Evolutionary conservation across 2,329 filamentous ascomycete genomes (phyloP).

Genomic region (Hypoxylon rubiginosum): DNA sequence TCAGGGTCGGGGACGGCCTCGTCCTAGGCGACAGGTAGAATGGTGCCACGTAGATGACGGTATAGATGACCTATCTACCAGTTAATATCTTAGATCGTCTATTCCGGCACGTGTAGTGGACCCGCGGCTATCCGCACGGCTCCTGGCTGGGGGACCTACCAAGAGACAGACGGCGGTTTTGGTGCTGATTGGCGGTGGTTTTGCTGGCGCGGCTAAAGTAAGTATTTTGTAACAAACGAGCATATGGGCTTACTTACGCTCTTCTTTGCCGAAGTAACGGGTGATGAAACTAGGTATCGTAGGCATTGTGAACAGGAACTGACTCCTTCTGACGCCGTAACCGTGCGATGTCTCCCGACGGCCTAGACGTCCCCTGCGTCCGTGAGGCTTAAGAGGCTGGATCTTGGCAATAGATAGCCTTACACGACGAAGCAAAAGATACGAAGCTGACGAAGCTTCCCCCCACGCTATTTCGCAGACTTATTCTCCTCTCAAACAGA

Average conservation of each 20-base stretch:
- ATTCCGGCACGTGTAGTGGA: slow-evolving; percentile 4
- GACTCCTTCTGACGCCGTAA: neutral
- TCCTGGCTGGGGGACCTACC: slow-evolving; percentile 47
- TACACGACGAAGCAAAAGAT: slow-evolving; percentile 11
- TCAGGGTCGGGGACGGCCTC: slow-evolving; percentile 81
- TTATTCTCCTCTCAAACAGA: slow-evolving; percentile 14
- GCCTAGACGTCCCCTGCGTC: slow-evolving; percentile 10
- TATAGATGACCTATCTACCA: slow-evolving; percentile 79
- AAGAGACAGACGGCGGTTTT: slow-evolving; percentile 54
- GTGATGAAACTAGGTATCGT: slow-evolving; percentile 47
- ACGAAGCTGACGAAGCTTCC: slow-evolving; percentile 11
- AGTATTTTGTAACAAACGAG: slow-evolving; percentile 29
- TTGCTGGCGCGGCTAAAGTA: slow-evolving; percentile 48
- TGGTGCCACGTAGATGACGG: slow-evolving; percentile 88
- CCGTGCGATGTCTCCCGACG: slow-evolving; percentile 11
- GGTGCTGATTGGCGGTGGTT: slow-evolving; percentile 59
- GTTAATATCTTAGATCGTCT: slow-evolving; percentile 17
- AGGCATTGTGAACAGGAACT: slow-evolving; percentile 45
- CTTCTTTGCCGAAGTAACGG: slow-evolving; percentile 49
- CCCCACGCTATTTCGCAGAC: slow-evolving; percentile 1
- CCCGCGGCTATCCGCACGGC: slow-evolving; percentile 35
- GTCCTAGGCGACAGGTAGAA: slow-evolving; percentile 88
- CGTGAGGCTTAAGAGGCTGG: slow-evolving; percentile 17
- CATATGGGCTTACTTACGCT: slow-evolving; percentile 45
- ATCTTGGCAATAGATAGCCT: slow-evolving; percentile 18